These are phyloP conservation scores for Leishmania tarentolae DNA, from an alignment of 208 protist genomes.

Conservation along the genomic window DNA sequence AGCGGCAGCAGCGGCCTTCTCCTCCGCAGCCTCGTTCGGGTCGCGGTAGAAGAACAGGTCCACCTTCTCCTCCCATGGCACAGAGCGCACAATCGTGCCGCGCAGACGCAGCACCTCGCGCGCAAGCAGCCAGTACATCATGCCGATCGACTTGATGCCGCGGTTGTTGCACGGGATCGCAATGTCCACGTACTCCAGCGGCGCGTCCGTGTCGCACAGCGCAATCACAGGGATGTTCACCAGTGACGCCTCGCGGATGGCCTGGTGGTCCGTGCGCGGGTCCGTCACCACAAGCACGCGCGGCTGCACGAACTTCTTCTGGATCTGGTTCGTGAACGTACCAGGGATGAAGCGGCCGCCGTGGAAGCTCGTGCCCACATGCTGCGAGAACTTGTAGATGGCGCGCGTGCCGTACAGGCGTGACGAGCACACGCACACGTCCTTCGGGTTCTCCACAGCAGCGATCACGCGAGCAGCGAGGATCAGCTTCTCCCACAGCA, in stretches of 20 bases:
- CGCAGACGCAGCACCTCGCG: constrained; percentile 97
- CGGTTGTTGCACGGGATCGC: constrained; percentile 99
- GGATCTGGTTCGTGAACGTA: constrained; percentile 99
- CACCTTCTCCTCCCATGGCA: constrained; percentile 98
- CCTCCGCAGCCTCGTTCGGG: constrained; percentile 92
- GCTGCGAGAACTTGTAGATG: constrained; percentile 98
- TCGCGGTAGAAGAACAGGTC: constrained; percentile 99
- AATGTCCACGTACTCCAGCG: constrained; percentile 97
- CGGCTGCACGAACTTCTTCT: constrained; percentile 98
- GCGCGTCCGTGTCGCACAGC: constrained; percentile 98
- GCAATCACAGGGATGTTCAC: constrained; percentile 99
- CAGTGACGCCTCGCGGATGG: constrained; percentile 97
- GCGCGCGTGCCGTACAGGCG: constrained; percentile 95
- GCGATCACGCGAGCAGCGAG: constrained; percentile 98
- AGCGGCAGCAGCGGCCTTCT: constrained; percentile 40
- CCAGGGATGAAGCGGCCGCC: constrained; percentile 97
- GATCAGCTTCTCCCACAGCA: constrained; percentile 99
- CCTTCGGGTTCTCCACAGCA: constrained; percentile 98
- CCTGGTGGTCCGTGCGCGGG: constrained; percentile 96
- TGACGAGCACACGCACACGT: constrained; percentile 97
- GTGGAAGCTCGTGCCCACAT: constrained; percentile 93
- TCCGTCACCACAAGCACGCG: constrained; percentile 98
- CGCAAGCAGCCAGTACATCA: constrained; percentile 99
- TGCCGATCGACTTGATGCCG: constrained; percentile 94
- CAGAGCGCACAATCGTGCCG: constrained; percentile 90